Base-by-base conservation (phyloP, 345 rosid species). In the Passiflora organensis region DNA sequence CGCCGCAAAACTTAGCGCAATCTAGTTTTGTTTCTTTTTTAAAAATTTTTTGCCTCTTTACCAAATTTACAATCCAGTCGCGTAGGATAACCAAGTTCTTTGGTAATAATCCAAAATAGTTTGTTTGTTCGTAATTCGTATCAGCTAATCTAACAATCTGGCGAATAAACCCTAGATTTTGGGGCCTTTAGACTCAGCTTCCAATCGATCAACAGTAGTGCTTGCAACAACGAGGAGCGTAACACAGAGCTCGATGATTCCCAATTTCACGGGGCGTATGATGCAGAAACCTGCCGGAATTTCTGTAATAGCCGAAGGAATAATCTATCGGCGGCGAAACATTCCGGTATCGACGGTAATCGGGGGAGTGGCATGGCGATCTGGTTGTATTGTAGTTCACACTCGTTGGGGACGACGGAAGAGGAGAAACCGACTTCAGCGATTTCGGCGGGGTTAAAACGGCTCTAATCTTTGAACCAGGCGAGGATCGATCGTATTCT, bases 381-480 rank as follows among this genome's bases (percentile, higher is more conserved):
- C 48, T 66, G 24, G 66, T 43, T 1, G 57, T 52, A 0, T 75
- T 64, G 55, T 48, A 37, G 48, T 78, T 76, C 13, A 69, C 53
- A 41, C 88, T 86, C 10, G 84, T 59, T 2, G 59, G 17, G 13
- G 32, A 22, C 8, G 82, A 77, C 6, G 51, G 57, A 43, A 80
- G 72, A 39, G 87, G 81, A 2, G 95, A 82, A 20, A 76, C 62
- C 18, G 68, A 59, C 48, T 75, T 80, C 47, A 72, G 72, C 36
- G 80, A 77, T 17, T 58, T 63, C 1, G 65, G 73, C 10, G 68
- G 65, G 43, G 56, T 51, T 3, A 69, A 60, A 13, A 69, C 47
- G 10, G 73, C 68, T 41, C 64, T 63, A 16, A 69, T 69, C 69
- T 69, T 69, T 6, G 61, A 52, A 28, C 55, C 73, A 6, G 61